phyloP scores from a whole-genome alignment of 108 stramenopile genomes.

The Pseudonitzschia pungens region DNA sequence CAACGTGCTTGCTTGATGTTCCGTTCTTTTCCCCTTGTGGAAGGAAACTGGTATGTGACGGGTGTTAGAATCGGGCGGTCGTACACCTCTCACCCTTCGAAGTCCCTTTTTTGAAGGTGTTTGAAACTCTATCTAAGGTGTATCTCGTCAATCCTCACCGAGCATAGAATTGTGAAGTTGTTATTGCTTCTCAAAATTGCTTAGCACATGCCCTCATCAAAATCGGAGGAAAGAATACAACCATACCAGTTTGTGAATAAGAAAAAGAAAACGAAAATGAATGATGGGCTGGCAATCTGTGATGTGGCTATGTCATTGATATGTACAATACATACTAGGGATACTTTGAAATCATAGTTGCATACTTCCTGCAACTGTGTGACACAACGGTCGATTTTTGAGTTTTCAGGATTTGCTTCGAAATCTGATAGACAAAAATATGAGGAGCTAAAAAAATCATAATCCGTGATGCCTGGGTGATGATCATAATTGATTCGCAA shows the following conservation, averaged over 20 bases:
- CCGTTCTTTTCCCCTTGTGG: no score
- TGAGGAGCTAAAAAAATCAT: no score
- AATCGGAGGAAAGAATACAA: background rate
- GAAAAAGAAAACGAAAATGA: constrained; percentile 1
- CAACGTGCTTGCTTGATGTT: background rate
- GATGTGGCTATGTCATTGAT: background rate
- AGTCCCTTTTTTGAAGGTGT: background rate
- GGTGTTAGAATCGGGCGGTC: background rate
- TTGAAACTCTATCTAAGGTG: background rate
- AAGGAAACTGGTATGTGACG: background rate
- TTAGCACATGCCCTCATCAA: no score
- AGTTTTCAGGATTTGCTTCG: background rate
- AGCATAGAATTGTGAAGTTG: background rate
- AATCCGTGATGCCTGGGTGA: no score
- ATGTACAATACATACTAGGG: background rate
- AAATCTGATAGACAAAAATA: background rate
- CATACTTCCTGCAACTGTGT: background rate
- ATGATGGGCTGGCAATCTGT: constrained; percentile 2
- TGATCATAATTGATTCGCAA: background rate
- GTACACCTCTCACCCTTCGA: background rate
- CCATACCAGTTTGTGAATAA: no score
- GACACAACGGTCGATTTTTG: background rate
- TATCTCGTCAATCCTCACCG: background rate
- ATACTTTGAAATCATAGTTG: background rate
- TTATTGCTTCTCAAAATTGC: no score